These are phyloP conservation scores for Heliamphora pulchella DNA, from an alignment of 179 eudicot species.

Conservation along the genomic window DNA sequence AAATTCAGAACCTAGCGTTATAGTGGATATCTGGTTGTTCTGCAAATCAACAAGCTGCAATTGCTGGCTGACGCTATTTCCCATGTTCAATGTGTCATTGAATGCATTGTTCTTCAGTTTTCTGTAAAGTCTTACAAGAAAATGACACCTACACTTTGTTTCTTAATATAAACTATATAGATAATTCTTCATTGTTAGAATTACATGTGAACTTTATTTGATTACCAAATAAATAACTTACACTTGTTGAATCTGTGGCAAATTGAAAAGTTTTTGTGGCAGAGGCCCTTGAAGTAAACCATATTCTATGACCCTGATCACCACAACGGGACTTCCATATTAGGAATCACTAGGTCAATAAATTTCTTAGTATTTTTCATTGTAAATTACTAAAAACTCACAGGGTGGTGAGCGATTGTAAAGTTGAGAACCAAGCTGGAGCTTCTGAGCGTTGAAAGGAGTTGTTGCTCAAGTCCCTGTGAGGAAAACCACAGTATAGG, in stretches of 20 bases:
- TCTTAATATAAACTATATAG: background rate
- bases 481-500: slow-evolving; percentile 6
- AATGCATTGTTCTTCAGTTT: slow-evolving; percentile 65
- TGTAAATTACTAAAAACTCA: slow-evolving; percentile 28
- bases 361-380: background rate
- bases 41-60: slow-evolving; percentile 73
- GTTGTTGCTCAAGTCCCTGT: slow-evolving; percentile 87
- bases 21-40: slow-evolving; percentile 58
- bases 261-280: slow-evolving; percentile 54
- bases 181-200: background rate
- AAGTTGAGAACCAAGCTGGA: slow-evolving; percentile 72
- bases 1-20: slow-evolving; percentile 57
- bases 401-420: slow-evolving; percentile 68
- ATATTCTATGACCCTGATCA: slow-evolving; percentile 56
- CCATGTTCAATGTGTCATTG: slow-evolving; percentile 54
- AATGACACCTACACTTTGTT: background rate
- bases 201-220: background rate
- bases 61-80: slow-evolving; percentile 44
- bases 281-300: slow-evolving; percentile 65
- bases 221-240: slow-evolving; percentile 25
- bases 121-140: slow-evolving; percentile 31
- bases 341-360: background rate
- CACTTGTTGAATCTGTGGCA: slow-evolving; percentile 77
- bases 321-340: background rate
- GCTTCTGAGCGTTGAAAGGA: slow-evolving; percentile 53